A percentile compares a stretch with the other conserved stretches of the same genome.
phyloP scores from a whole-genome alignment of 805 yeast species.

The Wickerhamomyces rabaulensis region DNA sequence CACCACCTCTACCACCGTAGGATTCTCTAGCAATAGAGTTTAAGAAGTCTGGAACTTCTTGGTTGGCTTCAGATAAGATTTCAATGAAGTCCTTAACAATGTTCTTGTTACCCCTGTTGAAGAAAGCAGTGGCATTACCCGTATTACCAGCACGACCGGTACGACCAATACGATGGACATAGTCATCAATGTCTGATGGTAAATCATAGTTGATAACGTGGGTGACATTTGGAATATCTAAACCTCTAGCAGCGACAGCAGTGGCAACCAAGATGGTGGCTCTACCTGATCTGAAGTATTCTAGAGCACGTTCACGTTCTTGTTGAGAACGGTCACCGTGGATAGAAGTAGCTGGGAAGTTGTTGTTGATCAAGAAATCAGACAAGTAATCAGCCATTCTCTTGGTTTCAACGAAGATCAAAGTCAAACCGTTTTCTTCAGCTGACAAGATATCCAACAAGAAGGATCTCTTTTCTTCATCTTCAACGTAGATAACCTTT shows the following conservation, averaged over 20 bases:
- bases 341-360: slow-evolving; percentile 95
- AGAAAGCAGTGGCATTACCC: slow-evolving; percentile 97
- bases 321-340: slow-evolving; percentile 98
- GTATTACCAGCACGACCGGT: slow-evolving; percentile 99
- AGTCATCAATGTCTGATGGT: slow-evolving; percentile 96
- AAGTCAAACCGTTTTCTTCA: slow-evolving; percentile 78
- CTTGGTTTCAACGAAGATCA: slow-evolving; percentile 96
- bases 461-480: slow-evolving; percentile 85
- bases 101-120: slow-evolving; percentile 91
- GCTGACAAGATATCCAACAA: slow-evolving; percentile 82
- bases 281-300: slow-evolving; percentile 85
- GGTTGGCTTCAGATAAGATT: slow-evolving; percentile 91
- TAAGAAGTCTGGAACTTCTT: slow-evolving; percentile 92
- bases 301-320: slow-evolving; percentile 97
- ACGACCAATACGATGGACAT: slow-evolving; percentile 99
- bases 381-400: slow-evolving; percentile 96
- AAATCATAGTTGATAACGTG: slow-evolving; percentile 97
- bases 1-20: slow-evolving; percentile 44
- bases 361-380: slow-evolving; percentile 82
- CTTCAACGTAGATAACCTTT: slow-evolving; percentile 87
- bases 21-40: slow-evolving; percentile 75
- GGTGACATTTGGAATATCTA: slow-evolving; percentile 98
- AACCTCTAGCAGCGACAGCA: slow-evolving; percentile 99
- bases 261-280: slow-evolving; percentile 97
- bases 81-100: slow-evolving; percentile 84